Percentiles rank a stretch among this genome's conserved stretches.
Conservation (phyloP, 179 eudicot species). For the Silene noctiflora region DNA sequence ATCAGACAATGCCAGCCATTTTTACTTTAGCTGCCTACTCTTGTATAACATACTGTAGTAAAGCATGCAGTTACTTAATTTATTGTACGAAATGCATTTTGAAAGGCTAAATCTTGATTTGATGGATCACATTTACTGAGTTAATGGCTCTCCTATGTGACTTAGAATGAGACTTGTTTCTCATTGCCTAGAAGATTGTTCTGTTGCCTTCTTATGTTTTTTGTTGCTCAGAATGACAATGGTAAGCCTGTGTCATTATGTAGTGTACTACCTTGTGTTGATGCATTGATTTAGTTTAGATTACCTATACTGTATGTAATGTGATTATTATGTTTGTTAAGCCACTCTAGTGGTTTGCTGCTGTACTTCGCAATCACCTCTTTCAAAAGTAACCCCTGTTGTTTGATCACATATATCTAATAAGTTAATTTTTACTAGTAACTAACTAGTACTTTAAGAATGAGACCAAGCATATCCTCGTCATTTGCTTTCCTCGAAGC, state of each 20-base stretch:
- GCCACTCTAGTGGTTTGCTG: background rate
- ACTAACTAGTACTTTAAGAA: background rate
- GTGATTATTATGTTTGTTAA: background rate
- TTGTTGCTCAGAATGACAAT: background rate
- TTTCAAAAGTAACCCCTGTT: too few species aligned
- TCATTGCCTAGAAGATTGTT: background rate
- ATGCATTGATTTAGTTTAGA: background rate
- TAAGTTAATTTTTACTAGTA: background rate
- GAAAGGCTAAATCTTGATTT: background rate
- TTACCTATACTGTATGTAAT: background rate
- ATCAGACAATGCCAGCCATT: background rate
- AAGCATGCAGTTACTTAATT: background rate
- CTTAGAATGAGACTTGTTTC: background rate
- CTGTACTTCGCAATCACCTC: background rate
- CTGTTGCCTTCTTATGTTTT: background rate
- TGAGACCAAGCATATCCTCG: background rate
- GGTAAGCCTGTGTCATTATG: background rate
- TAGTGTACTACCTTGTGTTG: background rate
- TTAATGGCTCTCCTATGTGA: background rate
- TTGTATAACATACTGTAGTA: background rate
- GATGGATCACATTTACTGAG: background rate
- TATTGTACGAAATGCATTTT: background rate
- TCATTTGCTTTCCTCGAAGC: too few species aligned
- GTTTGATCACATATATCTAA: background rate
- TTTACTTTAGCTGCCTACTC: constrained; percentile 1